Base-by-base conservation (phyloP, 768 basidiomycete genomes). In the Amanita pallidorosea region DNA sequence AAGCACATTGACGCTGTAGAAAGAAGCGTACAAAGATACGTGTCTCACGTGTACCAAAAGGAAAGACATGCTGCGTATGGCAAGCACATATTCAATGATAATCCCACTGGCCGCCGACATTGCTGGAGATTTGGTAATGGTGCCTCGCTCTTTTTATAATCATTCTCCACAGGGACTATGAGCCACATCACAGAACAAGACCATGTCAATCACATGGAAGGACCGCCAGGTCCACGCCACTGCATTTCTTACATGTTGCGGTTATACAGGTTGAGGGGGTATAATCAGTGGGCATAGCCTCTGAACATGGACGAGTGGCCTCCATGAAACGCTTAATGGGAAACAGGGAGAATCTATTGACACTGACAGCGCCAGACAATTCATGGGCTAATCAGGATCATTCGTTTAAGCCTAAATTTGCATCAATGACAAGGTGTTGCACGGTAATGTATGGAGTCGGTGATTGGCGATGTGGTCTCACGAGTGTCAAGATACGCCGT, bases 401-500 rank as follows among this genome's bases (percentile, higher is more conserved):
- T 31, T 34, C 25, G 45, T 46, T 46, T 46, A 46, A 46, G 29
- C 45, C 45, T 46, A 46, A 46, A n/a, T 11, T 36, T 37, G 46
- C 46, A 47, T 22, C 33, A 35, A 46, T 20, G 45, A 47, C 36
- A 48, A 48, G 31, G 13, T 33, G 18, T 20, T 34, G 44, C 44
- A 33, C 33, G 23, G 5, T 25, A 44, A 47, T 20, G 43, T 44
- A 47, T 29, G n/a, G n/a, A n/a, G 47, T 48, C 36, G 47, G 34
- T 48, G 36, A 36, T 48, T 48, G 36, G 47, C 34, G 45, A 45
- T 35, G 13, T 23, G n/a, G 35, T 48, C 47, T 40, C 47, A 48
- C 47, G 47, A 38, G 47, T 48, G 47, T 48, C 47, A 48, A 38
- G 47, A 48, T 48, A 36, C 47, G 47, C 34, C 47, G 35, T 48